phyloP scores from a whole-genome alignment of 495 filamentous ascomycete genomes.

The Trichoderma orchidacearum region DNA sequence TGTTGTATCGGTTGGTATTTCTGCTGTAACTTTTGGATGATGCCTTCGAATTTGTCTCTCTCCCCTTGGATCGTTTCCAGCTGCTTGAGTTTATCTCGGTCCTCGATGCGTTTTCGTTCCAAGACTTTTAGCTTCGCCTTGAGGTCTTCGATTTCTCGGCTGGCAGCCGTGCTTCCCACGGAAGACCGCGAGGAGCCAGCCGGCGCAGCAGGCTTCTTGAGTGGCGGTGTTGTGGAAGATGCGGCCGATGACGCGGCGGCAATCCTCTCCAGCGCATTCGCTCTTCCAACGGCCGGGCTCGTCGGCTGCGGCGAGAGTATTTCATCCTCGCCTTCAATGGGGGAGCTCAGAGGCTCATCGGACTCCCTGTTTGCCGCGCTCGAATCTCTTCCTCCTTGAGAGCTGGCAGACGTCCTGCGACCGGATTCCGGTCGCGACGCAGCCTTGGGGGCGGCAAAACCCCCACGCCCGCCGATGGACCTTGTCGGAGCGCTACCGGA shows the following conservation, averaged over 20 bases:
- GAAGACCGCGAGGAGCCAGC: conserved; percentile 13
- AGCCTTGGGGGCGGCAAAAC: conserved; percentile 17
- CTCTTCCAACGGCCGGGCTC: conserved; percentile 30
- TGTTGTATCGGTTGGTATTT: conserved; percentile 82
- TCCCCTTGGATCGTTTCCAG: conserved; percentile 68
- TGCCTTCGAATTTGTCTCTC: conserved; percentile 70
- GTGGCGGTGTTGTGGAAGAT: conserved; percentile 15
- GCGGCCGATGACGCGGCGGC: conserved; percentile 19
- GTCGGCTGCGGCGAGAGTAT: conserved; percentile 25
- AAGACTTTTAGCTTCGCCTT: conserved; percentile 66
- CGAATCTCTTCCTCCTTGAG: conserved; percentile 20
- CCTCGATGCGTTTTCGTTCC: conserved; percentile 71
- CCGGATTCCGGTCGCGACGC: conserved; percentile 15
- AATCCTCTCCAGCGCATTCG: conserved; percentile 30
- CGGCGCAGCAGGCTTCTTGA: conserved; percentile 10
- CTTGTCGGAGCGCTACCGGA: conserved; percentile 16
- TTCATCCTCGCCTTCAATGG: conserved; percentile 25
- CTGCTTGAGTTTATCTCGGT: conserved; percentile 72
- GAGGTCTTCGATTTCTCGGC: conserved; percentile 63
- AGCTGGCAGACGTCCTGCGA: conserved; percentile 28
- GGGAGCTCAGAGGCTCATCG: conserved; percentile 18
- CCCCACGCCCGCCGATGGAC: conserved; percentile 18
- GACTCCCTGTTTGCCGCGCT: conserved; percentile 12
- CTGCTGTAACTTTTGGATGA: conserved; percentile 82
- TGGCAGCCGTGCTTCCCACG: conserved; percentile 27